Conservation (phyloP, 306 rosid species). For the Inga laurina region DNA sequence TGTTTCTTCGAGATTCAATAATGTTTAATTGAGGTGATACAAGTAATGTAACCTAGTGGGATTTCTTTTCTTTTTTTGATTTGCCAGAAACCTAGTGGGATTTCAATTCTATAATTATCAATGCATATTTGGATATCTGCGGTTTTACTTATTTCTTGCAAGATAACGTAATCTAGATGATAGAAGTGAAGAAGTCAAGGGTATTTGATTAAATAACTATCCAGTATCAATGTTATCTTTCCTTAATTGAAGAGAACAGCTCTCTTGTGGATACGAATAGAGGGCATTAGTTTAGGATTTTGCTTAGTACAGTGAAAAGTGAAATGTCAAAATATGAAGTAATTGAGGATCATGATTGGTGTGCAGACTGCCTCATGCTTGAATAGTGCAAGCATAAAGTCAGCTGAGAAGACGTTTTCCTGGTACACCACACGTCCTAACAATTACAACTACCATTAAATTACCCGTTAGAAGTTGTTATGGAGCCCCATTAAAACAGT, state of each 20-base stretch:
- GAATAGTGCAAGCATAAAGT: neutral
- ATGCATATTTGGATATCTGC: neutral
- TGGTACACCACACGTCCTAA: neutral
- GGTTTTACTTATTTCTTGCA: neutral
- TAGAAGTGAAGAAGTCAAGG: neutral
- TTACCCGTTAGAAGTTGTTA: neutral
- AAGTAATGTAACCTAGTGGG: neutral
- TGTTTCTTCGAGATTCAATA: neutral
- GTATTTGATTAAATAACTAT: neutral
- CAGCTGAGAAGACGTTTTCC: constrained; percentile 1
- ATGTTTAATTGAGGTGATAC: neutral
- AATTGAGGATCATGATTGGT: neutral
- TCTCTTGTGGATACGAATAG: neutral
- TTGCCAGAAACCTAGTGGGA: neutral
- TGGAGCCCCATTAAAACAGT: neutral
- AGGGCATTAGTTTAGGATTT: neutral
- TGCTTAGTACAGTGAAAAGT: neutral
- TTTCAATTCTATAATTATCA: neutral
- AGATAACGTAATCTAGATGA: neutral
- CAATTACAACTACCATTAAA: neutral
- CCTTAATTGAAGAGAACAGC: neutral
- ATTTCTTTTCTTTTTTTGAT: neutral
- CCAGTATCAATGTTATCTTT: neutral
- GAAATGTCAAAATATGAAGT: neutral
- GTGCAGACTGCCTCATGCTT: neutral